phyloP scores from a whole-genome alignment of 768 basidiomycete genomes.

The Macrolepiota dolichaula region DNA sequence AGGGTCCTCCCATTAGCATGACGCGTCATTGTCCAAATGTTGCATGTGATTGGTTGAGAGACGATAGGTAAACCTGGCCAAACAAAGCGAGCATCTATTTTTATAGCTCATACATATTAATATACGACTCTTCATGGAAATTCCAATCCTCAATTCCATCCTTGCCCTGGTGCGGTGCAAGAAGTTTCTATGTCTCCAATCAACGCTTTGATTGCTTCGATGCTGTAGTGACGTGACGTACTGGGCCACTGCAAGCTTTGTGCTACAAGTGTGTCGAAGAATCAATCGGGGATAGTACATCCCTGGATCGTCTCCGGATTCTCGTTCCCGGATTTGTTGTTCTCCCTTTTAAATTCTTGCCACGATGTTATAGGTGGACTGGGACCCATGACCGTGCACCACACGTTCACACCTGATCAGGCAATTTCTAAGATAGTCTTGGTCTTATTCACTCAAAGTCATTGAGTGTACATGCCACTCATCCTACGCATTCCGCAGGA shows the following conservation, averaged over 20 bases:
- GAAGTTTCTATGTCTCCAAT: too few relatives aligned
- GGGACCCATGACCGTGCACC: conserved; percentile 4
- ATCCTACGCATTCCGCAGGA: not conserved
- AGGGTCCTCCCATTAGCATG: conserved; percentile 6
- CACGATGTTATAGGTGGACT: not conserved
- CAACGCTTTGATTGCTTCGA: too few relatives aligned
- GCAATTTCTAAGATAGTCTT: not conserved
- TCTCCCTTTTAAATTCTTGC: not conserved
- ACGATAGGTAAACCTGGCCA: not conserved
- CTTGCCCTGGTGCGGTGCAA: too few relatives aligned
- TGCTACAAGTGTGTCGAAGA: not conserved
- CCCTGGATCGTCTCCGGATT: not conserved
- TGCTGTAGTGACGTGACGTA: not conserved
- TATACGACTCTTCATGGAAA: too few relatives aligned
- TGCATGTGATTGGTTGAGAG: not conserved
- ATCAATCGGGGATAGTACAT: not conserved
- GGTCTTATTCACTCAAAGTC: not conserved
- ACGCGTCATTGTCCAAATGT: conserved; percentile 5
- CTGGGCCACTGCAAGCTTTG: not conserved
- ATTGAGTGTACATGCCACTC: not conserved
- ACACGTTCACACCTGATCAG: not conserved
- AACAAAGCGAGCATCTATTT: not conserved
- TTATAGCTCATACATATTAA: too few relatives aligned
- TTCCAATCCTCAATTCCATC: too few relatives aligned
- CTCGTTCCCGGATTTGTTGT: not conserved